These are phyloP conservation scores for Exophiala oligosperma DNA, from an alignment of 2,329 filamentous ascomycete species.

Conservation along the genomic window DNA sequence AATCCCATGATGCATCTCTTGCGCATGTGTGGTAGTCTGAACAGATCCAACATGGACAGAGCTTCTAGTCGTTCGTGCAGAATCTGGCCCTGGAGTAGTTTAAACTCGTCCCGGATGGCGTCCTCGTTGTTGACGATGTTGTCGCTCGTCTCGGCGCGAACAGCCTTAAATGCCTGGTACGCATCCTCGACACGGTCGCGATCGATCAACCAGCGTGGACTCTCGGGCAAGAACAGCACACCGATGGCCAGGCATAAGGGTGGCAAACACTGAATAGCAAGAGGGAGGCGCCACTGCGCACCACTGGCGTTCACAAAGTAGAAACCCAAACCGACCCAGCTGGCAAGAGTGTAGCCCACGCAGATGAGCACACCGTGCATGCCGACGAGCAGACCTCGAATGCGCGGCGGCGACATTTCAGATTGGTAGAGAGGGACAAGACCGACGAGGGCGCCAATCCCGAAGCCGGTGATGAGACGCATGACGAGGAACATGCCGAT, in stretches of 20 bases:
- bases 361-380: constrained; percentile 18
- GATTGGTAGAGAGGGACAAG: constrained; percentile 19
- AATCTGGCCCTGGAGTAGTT: constrained; percentile 12
- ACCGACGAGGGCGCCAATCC: constrained; percentile 11
- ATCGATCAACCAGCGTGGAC: constrained; percentile 27
- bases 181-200: constrained; percentile 11
- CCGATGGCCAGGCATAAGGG: constrained; percentile 38
- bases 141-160: constrained; percentile 12
- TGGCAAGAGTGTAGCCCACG: constrained; percentile 14
- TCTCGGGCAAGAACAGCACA: constrained; percentile 36
- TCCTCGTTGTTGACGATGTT: constrained; percentile 9
- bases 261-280: constrained; percentile 18
- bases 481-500: constrained; percentile 19
- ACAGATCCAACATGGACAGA: constrained; percentile 15
- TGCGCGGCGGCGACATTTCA: constrained; percentile 19
- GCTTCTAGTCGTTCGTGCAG: constrained; percentile 9
- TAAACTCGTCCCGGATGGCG: constrained; percentile 15
- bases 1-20: constrained; percentile 22
- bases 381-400: constrained; percentile 23
- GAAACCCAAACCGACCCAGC: constrained; percentile 22
- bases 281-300: constrained; percentile 19
- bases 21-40: constrained; percentile 16
- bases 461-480: constrained; percentile 15
- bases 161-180: constrained; percentile 12
- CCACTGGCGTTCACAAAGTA: constrained; percentile 15